A percentile compares a stretch with the other conserved stretches of the same genome.
Evolutionary conservation across 331 rosid genomes (phyloP).

Genomic region (Quercus tomentella): DNA sequence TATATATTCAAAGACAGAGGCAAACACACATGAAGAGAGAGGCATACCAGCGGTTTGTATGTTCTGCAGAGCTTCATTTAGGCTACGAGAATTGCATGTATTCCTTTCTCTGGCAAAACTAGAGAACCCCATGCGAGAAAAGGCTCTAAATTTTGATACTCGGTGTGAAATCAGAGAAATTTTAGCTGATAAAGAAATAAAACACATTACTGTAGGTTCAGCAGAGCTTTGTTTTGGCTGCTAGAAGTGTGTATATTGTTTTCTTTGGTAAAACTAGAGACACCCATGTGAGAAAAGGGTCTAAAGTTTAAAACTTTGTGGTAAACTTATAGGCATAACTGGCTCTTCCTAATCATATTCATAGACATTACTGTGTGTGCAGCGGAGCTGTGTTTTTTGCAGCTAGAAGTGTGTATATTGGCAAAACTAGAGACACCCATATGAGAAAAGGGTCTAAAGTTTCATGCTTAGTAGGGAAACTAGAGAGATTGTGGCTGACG

Average conservation of each 20-base stretch:
- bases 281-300: no score
- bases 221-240: no score
- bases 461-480: not conserved
- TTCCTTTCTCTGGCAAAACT: not conserved
- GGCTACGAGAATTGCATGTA: not conserved
- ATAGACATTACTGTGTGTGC: not conserved
- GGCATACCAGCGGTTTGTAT: not conserved
- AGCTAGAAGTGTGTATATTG: not conserved
- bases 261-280: no score
- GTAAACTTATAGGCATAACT: no score
- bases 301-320: no score
- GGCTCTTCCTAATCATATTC: no score
- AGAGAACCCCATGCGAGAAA: not conserved
- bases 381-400: not conserved
- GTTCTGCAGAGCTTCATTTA: not conserved
- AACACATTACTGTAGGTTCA: not conserved
- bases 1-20: not conserved
- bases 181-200: not conserved
- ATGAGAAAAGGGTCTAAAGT: not conserved
- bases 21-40: not conserved
- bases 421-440: not conserved
- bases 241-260: no score
- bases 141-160: not conserved
- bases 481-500: not conserved
- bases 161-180: not conserved